phyloP scores from a whole-genome alignment of 2,329 filamentous ascomycete genomes.

The Fusarium musae region DNA sequence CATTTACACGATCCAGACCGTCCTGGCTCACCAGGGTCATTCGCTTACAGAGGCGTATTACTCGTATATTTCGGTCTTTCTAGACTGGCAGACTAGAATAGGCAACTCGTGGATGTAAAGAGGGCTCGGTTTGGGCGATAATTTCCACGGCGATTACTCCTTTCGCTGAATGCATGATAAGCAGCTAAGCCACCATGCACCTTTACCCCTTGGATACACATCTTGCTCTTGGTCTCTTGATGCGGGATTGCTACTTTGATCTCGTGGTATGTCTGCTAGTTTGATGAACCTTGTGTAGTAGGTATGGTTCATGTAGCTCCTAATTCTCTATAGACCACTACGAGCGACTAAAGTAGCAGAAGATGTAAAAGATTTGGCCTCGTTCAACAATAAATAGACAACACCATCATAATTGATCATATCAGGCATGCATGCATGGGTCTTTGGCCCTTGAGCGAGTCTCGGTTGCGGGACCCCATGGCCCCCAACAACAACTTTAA shows the following conservation, averaged over 20 bases:
- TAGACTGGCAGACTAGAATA: background rate
- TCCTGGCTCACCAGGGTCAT: background rate
- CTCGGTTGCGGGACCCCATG: background rate
- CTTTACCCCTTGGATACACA: background rate
- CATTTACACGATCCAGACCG: background rate
- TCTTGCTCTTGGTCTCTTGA: background rate
- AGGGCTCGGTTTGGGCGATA: accelerated
- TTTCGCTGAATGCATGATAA: background rate
- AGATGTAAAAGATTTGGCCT: background rate
- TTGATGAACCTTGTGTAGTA: background rate
- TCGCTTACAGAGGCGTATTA: background rate
- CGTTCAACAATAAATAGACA: background rate
- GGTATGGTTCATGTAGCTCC: too few relatives aligned
- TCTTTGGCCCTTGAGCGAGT: background rate
- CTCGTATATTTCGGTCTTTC: background rate
- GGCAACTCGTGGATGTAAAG: background rate
- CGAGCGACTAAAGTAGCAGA: background rate
- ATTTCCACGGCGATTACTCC: background rate
- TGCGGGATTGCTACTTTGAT: background rate
- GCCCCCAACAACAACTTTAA: background rate
- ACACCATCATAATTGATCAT: background rate
- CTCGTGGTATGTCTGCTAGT: background rate
- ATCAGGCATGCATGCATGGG: background rate
- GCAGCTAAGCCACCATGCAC: background rate
- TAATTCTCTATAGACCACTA: background rate